Percentiles rank a stretch among this genome's conserved stretches.
phyloP scores from a whole-genome alignment of 768 basidiomycete species.

The Termitomyces sp. region DNA sequence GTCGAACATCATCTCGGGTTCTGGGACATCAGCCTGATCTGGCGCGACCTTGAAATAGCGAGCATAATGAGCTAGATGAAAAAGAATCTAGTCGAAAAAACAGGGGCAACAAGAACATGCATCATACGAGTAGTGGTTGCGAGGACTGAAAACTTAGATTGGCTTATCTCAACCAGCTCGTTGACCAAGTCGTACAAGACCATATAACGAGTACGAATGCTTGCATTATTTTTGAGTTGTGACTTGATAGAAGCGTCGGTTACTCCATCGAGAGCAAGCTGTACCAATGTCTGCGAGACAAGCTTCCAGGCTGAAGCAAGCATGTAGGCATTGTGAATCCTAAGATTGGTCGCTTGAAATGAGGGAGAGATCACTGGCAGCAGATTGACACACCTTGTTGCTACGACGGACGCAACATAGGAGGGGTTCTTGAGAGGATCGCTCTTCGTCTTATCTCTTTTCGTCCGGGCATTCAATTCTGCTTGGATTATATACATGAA shows the following conservation, averaged over 20 bases:
- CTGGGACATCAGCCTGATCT: slow-evolving; percentile 30
- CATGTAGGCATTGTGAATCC: slow-evolving; percentile 81
- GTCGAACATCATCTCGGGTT: slow-evolving; percentile 61
- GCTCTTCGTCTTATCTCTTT: slow-evolving; percentile 24
- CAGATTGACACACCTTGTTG: slow-evolving; percentile 44
- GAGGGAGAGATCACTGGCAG: background rate
- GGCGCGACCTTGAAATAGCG: slow-evolving; percentile 57
- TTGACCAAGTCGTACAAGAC: slow-evolving; percentile 61
- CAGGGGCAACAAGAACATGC: background rate
- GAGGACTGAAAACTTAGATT: slow-evolving; percentile 63
- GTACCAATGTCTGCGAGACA: slow-evolving; percentile 53
- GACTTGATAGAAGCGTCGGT: slow-evolving; percentile 47
- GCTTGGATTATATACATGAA: slow-evolving; percentile 56
- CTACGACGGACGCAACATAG: slow-evolving; percentile 54
- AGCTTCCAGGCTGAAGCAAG: slow-evolving; percentile 82
- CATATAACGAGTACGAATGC: slow-evolving; percentile 58
- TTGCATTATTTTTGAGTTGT: slow-evolving; percentile 48
- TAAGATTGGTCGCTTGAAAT: slow-evolving; percentile 23
- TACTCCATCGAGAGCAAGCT: slow-evolving; percentile 53
- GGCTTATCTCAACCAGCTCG: slow-evolving; percentile 55
- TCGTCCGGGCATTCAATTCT: slow-evolving; percentile 53
- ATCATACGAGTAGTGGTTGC: slow-evolving; percentile 67
- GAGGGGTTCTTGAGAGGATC: slow-evolving; percentile 38
- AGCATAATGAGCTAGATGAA: slow-evolving; percentile 59
- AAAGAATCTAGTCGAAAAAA: background rate